Conservation (phyloP, 352 stramenopile species). For the Phytophthora sansomeana region DNA sequence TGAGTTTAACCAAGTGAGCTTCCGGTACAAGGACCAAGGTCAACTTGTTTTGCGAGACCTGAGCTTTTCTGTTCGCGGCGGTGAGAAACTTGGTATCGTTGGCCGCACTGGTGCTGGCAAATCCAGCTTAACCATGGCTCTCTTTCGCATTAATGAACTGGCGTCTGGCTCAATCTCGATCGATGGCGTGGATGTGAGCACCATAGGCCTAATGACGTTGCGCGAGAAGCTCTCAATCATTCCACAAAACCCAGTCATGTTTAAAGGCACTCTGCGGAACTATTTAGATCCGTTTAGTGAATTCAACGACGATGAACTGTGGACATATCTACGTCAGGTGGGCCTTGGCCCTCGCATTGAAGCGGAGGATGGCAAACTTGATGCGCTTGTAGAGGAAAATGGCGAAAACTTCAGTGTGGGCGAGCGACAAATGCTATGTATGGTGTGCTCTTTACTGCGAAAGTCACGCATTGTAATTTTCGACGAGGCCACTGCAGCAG, state of each 20-base stretch:
- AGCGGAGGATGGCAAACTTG: constrained; percentile 58
- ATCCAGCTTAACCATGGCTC: constrained; percentile 81
- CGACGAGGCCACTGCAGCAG: constrained; percentile 74
- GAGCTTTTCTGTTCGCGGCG: constrained; percentile 33
- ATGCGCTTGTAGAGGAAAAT: constrained; percentile 89
- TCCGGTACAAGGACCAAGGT: constrained; percentile 89
- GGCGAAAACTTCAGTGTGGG: constrained; percentile 95
- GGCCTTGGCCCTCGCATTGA: constrained; percentile 62
- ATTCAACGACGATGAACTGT: constrained; percentile 79
- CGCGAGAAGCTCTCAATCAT: constrained; percentile 92
- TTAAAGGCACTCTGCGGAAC: constrained; percentile 90
- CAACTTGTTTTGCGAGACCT: constrained; percentile 52
- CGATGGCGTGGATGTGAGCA: constrained; percentile 86
- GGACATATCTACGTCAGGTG: constrained; percentile 51
- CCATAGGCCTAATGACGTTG: constrained; percentile 81
- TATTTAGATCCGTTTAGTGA: constrained; percentile 93
- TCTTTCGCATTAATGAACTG: constrained; percentile 92
- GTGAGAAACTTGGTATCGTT: constrained; percentile 89
- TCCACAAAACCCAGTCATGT: constrained; percentile 94
- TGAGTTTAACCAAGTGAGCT: constrained; percentile 82
- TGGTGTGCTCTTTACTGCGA: constrained; percentile 91
- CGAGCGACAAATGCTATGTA: constrained; percentile 94
- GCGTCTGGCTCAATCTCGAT: constrained; percentile 84
- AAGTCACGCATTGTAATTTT: constrained; percentile 84
- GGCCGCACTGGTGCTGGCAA: constrained; percentile 91